A percentile compares a stretch with the other conserved stretches of the same genome.
Conservation (phyloP, 1,284 basidiomycete genomes). For the Cutaneotrichosporon mucoides region DNA sequence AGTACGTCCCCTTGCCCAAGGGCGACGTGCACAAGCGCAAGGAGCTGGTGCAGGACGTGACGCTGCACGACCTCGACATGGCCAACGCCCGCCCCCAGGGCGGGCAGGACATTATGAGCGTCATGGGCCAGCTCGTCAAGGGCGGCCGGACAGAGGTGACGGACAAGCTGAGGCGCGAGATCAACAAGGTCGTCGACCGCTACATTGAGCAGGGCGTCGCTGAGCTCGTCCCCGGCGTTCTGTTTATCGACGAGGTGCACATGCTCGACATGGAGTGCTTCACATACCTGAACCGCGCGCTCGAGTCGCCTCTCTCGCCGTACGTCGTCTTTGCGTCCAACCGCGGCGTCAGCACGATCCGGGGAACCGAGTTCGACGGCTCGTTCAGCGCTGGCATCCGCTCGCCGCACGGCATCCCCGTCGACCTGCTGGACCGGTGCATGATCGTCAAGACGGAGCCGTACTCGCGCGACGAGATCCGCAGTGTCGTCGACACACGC, state of each 20-base stretch:
- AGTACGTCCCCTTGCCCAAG: constrained; percentile 95
- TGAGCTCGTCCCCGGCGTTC: constrained; percentile 93
- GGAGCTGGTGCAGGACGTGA: constrained; percentile 96
- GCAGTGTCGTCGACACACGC: constrained; percentile 78
- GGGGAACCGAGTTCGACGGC: constrained; percentile 67
- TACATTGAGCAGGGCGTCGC: constrained; percentile 99
- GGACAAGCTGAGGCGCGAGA: constrained; percentile 90
- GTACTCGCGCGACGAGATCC: constrained; percentile 80
- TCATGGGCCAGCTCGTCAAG: constrained; percentile 96
- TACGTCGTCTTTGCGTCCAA: constrained; percentile 97
- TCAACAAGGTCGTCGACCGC: constrained; percentile 96
- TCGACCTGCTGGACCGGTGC: constrained; percentile 91
- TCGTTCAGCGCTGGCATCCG: constrained; percentile 65
- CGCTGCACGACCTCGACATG: constrained; percentile 91
- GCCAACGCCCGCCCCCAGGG: constrained; percentile 86
- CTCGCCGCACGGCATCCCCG: constrained; percentile 87
- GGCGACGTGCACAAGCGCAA: constrained; percentile 98
- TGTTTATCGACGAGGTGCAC: constrained; percentile 99
- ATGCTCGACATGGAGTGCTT: constrained; percentile 99
- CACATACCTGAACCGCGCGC: constrained; percentile 92
- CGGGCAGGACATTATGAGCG: constrained; percentile 98
- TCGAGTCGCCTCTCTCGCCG: constrained; percentile 94
- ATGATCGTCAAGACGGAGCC: constrained; percentile 92
- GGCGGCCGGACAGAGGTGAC: constrained; percentile 93
- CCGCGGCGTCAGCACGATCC: constrained; percentile 82